Percentiles rank a stretch among this genome's conserved stretches.
Evolutionary conservation across 2,329 filamentous ascomycete species (phyloP).

Genomic region (Arthrinium puccinioides): DNA sequence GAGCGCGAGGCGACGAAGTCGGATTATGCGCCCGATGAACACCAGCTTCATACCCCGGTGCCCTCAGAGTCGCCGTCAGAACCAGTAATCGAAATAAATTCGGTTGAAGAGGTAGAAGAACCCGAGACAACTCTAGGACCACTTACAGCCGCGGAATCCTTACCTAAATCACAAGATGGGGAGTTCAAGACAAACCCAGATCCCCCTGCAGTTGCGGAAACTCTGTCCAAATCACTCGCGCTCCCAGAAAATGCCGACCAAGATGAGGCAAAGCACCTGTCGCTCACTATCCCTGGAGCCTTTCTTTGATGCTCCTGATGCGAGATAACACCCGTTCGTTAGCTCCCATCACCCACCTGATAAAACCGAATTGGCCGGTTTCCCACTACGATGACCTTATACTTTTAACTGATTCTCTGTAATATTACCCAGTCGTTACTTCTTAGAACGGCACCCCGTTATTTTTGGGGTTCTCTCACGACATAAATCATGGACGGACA

Average conservation of each 20-base stretch:
- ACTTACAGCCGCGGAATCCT: not conserved
- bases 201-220: no score
- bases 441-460: not conserved
- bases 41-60: not conserved
- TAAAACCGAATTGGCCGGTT: not conserved
- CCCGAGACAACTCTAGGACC: not conserved
- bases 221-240: not conserved
- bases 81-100: conserved; percentile 2
- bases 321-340: not conserved
- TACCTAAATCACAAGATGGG: not conserved
- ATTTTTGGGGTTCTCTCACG: not conserved
- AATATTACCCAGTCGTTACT: conserved; percentile 1
- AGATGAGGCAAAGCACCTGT: conserved; percentile 1
- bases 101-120: not conserved
- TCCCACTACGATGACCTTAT: not conserved
- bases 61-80: not conserved
- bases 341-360: not conserved
- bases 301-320: not conserved
- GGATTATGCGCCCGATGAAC: not conserved
- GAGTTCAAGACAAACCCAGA: not conserved
- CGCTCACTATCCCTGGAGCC: conserved; percentile 3
- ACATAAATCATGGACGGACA: not conserved
- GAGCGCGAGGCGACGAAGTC: not conserved
- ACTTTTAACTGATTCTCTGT: conserved; percentile 1
- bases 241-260: not conserved